Evolutionary conservation across 1,284 basidiomycete genomes (phyloP).

Genomic region (Somion occarium): DNA sequence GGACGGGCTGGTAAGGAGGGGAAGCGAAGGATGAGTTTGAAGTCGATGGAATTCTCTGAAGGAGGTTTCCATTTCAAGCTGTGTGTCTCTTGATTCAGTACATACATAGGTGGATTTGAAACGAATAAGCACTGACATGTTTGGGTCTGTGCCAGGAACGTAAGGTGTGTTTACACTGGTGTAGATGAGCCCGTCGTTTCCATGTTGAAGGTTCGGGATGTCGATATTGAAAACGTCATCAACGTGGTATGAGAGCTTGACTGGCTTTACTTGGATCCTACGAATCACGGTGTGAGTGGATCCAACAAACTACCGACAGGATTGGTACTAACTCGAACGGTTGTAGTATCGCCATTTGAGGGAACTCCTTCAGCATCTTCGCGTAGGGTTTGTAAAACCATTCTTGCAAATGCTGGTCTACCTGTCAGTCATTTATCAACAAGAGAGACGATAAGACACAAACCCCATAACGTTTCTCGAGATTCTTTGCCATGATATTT

Average conservation of each 20-base stretch:
- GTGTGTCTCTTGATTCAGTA: constrained; percentile 11
- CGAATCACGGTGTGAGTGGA: not conserved
- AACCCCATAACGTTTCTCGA: constrained; percentile 91
- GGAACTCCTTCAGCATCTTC: constrained; percentile 65
- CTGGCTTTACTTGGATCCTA: constrained; percentile 85
- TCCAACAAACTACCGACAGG: not conserved
- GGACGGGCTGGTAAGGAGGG: constrained; percentile 59
- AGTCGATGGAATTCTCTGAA: constrained; percentile 97
- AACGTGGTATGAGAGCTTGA: constrained; percentile 86
- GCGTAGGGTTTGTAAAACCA: constrained; percentile 84
- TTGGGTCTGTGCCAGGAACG: constrained; percentile 83
- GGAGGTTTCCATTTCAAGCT: constrained; percentile 99
- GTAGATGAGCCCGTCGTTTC: constrained; percentile 96
- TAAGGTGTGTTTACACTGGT: constrained; percentile 88
- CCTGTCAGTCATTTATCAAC: constrained; percentile 14
- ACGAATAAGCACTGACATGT: constrained; percentile 62
- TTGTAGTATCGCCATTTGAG: constrained; percentile 55
- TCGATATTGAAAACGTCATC: constrained; percentile 82
- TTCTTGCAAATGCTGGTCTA: constrained; percentile 69
- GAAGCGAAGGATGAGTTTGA: constrained; percentile 91
- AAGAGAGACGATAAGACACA: not conserved
- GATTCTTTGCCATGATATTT: constrained; percentile 79
- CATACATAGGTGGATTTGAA: not conserved
- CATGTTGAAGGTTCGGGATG: constrained; percentile 88
- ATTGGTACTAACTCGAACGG: constrained; percentile 77